Conservation (phyloP, 1,284 basidiomycete species). For the Schizophyllum amplum region DNA sequence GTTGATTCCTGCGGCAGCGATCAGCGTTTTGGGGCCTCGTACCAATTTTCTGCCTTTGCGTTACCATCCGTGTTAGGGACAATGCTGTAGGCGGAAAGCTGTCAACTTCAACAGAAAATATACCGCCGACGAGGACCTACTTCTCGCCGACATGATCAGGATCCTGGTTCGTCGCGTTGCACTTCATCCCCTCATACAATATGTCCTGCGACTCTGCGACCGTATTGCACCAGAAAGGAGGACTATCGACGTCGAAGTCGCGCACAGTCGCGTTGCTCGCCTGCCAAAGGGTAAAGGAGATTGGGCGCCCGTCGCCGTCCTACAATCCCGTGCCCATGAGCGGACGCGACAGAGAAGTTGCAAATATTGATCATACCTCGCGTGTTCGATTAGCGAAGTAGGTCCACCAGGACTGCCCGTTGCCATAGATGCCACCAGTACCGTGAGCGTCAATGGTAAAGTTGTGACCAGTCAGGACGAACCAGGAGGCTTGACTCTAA, state of each 20-base stretch:
- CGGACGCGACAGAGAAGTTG: conserved; percentile 23
- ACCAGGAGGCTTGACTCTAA: conserved; percentile 58
- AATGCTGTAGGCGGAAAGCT: conserved; percentile 26
- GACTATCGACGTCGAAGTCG: conserved; percentile 48
- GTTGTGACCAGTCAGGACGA: conserved; percentile 51
- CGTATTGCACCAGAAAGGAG: conserved; percentile 61
- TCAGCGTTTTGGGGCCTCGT: not conserved
- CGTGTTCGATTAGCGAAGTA: conserved; percentile 21
- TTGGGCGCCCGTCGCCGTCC: conserved; percentile 57
- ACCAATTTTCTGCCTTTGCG: not conserved
- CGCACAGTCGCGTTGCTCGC: conserved; percentile 37
- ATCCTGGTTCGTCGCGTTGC: conserved; percentile 56
- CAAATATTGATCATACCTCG: conserved; percentile 36
- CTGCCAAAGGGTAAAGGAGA: conserved; percentile 48
- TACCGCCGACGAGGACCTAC: conserved; percentile 16
- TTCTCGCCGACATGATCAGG: conserved; percentile 20
- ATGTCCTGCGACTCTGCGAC: conserved; percentile 47
- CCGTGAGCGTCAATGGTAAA: conserved; percentile 54
- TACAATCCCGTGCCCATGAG: conserved; percentile 27
- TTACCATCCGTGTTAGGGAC: conserved; percentile 60
- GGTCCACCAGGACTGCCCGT: conserved; percentile 43
- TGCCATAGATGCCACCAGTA: conserved; percentile 57
- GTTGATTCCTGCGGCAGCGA: conserved; percentile 36
- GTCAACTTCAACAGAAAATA: conserved; percentile 8
- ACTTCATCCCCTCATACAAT: conserved; percentile 50